Evolutionary conservation across 169 alveolate species (phyloP).

Genomic region (Plasmodium chabaudi): DNA sequence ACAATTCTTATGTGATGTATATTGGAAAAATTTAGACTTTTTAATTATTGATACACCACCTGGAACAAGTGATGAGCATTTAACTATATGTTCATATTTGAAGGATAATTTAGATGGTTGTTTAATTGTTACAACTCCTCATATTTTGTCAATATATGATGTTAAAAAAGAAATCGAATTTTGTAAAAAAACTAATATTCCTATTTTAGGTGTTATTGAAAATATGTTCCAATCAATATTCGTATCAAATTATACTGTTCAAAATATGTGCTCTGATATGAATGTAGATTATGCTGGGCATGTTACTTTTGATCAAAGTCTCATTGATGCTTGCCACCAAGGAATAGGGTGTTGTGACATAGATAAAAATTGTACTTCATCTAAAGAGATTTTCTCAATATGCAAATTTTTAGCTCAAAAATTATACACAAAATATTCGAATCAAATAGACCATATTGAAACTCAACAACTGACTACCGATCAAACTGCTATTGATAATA

Average conservation of each 20-base stretch:
- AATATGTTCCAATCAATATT: conserved; percentile 94
- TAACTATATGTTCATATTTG: conserved; percentile 93
- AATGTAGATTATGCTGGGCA: conserved; percentile 82
- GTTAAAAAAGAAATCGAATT: conserved; percentile 79
- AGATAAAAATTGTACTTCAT: conserved; percentile 50
- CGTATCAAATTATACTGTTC: conserved; percentile 76
- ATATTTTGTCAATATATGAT: conserved; percentile 78
- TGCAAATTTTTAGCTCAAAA: conserved; percentile 46
- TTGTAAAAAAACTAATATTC: conserved; percentile 90
- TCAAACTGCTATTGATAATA: no score
- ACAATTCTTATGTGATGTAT: conserved; percentile 97
- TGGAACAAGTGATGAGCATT: conserved; percentile 99
- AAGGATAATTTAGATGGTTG: conserved; percentile 90
- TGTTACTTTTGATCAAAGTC: conserved; percentile 82
- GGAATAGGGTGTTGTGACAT: conserved; percentile 80
- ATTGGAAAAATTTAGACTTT: conserved; percentile 98
- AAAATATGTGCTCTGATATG: conserved; percentile 84
- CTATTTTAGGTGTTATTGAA: conserved; percentile 96
- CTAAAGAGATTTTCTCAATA: conserved; percentile 68
- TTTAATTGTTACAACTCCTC: conserved; percentile 92
- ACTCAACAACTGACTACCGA: neutral
- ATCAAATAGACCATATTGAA: neutral
- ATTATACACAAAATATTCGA: conserved; percentile 1
- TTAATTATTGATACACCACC: conserved; percentile 99
- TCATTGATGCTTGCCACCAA: conserved; percentile 81